These are phyloP conservation scores for Extremus antarcticus DNA, from an alignment of 495 filamentous ascomycete species.

Conservation along the genomic window DNA sequence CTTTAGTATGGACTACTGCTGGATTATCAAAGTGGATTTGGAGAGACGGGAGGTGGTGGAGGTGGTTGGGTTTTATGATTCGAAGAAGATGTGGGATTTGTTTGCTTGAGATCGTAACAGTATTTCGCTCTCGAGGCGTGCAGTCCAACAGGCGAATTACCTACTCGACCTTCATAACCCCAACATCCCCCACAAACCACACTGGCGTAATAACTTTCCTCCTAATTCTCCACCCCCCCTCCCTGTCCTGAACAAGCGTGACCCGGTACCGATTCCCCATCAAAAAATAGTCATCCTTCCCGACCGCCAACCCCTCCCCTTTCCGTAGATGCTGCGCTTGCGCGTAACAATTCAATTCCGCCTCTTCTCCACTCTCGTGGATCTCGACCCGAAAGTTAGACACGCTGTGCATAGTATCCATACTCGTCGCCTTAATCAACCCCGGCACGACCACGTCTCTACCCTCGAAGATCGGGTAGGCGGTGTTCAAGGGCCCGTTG, in stretches of 20 bases:
- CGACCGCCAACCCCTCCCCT: neutral
- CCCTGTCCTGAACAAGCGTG: neutral
- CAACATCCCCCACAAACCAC: neutral
- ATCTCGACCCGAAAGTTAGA: neutral
- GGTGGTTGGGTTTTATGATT: too few species aligned
- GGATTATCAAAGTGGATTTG: too few species aligned
- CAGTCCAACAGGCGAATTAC: too few species aligned
- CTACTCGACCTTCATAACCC: neutral
- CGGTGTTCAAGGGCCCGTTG: neutral
- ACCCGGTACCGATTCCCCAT: neutral
- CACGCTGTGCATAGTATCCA: neutral
- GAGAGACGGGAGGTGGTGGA: too few species aligned
- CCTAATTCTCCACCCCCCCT: neutral
- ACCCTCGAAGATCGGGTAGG: neutral
- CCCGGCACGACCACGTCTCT: neutral
- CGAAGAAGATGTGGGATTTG: too few species aligned
- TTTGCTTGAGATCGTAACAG: too few species aligned
- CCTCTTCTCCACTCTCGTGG: neutral
- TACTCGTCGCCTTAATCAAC: neutral
- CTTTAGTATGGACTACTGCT: too few species aligned
- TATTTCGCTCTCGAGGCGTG: too few species aligned
- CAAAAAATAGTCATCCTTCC: neutral
- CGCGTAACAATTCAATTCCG: neutral
- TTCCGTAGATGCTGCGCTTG: neutral
- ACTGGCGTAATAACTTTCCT: neutral